Percentiles rank a stretch among this genome's conserved stretches.
Conservation (phyloP, 2,329 filamentous ascomycete species). For the Dendryphion nanum region DNA sequence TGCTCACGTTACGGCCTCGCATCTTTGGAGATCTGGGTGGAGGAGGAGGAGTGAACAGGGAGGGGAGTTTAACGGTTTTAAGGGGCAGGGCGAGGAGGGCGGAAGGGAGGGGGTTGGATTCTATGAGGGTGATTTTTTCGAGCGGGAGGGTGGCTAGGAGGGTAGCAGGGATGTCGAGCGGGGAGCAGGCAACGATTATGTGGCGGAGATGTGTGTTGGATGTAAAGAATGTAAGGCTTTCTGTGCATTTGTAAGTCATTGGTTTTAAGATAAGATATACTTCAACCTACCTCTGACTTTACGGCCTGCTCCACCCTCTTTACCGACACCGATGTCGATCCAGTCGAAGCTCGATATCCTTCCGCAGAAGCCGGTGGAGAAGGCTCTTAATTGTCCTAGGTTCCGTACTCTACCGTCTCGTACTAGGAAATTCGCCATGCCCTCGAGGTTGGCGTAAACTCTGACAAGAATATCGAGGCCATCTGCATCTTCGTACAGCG, state of each 20-base stretch:
- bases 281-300: slow-evolving; percentile 36
- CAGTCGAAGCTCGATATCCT: slow-evolving; percentile 37
- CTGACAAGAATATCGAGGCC: slow-evolving; percentile 34
- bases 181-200: slow-evolving; percentile 33
- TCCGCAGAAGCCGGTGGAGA: slow-evolving; percentile 37
- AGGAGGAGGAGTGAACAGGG: slow-evolving; percentile 31
- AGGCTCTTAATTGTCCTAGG: slow-evolving; percentile 34
- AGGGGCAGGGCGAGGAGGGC: slow-evolving; percentile 30
- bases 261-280: not conserved
- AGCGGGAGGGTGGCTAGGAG: slow-evolving; percentile 33
- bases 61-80: slow-evolving; percentile 22
- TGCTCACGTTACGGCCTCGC: slow-evolving; percentile 20
- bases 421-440: slow-evolving; percentile 37
- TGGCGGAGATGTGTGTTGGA: slow-evolving; percentile 35
- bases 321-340: slow-evolving; percentile 36
- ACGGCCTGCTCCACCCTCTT: slow-evolving; percentile 32
- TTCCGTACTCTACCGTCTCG: slow-evolving; percentile 35
- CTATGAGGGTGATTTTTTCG: slow-evolving; percentile 33
- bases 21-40: slow-evolving; percentile 21
- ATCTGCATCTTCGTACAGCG: slow-evolving; percentile 35
- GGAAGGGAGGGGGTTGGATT: slow-evolving; percentile 27
- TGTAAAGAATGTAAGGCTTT: slow-evolving; percentile 35
- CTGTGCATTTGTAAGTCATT: slow-evolving; percentile 15
- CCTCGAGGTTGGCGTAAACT: slow-evolving; percentile 37
- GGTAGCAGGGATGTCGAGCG: slow-evolving; percentile 27